Evolutionary conservation across 2,329 filamentous ascomycete species (phyloP).

Genomic region (Hypoxylon sp.): DNA sequence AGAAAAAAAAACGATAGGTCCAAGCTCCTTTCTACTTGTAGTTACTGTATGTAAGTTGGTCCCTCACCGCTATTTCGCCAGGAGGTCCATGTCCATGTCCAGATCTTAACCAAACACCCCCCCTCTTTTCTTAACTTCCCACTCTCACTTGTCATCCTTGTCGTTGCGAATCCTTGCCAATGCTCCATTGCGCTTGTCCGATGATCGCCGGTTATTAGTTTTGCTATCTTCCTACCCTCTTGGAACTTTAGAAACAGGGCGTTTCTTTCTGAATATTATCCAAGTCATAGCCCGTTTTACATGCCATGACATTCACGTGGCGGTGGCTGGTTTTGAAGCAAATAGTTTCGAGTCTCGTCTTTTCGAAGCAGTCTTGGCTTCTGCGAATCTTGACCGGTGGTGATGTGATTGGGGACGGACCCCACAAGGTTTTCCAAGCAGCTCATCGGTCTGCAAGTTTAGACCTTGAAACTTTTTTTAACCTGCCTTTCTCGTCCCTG

Average conservation of each 20-base stretch:
- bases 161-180: conserved; percentile 51
- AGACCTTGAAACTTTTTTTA: conserved; percentile 33
- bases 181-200: conserved; percentile 53
- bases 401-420: conserved; percentile 39
- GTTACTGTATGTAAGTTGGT: conserved; percentile 22
- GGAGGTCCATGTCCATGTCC: conserved; percentile 41
- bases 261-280: conserved; percentile 29
- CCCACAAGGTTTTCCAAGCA: conserved; percentile 40
- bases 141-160: conserved; percentile 41
- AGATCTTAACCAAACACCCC: conserved; percentile 50
- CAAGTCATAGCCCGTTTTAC: conserved; percentile 18
- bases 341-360: conserved; percentile 39
- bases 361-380: conserved; percentile 33
- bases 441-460: conserved; percentile 43
- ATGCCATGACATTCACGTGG: conserved; percentile 45
- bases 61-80: conserved; percentile 53
- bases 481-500: conserved; percentile 39
- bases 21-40: conserved; percentile 44
- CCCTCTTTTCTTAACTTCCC: conserved; percentile 38
- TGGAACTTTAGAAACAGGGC: conserved; percentile 29
- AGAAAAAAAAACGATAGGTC: conserved; percentile 48
- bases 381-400: conserved; percentile 43
- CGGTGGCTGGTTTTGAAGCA: conserved; percentile 44
- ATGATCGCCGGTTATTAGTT: conserved; percentile 53
- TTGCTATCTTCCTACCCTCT: conserved; percentile 44